Evolutionary conservation across 371 early-diverging fungal species (phyloP), one percentile per base, ranked within the genome.

Genomic region (Neoconidiobolus thromboides): DNA sequence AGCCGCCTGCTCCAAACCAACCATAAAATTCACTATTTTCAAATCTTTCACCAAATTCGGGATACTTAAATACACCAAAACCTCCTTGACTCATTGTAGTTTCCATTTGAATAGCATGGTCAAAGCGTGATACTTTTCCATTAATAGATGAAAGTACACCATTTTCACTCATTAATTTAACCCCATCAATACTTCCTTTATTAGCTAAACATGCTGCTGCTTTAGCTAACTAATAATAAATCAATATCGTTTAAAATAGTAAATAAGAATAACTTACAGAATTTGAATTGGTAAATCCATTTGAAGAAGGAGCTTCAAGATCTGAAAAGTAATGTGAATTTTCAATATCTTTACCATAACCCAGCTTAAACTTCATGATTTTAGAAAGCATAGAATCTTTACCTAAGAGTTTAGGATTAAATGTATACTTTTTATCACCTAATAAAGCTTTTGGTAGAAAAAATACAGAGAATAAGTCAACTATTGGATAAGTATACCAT

Each of bases 1-100:
- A 73, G 2, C 83, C 83, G 47, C 80, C 80, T 2, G 69, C 71
- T 10, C 83, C 83, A 3, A 68, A 69, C 74, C 77, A 77, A 1
- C 78, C 76, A 43, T 69, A 63, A 41, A 57, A 57, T 6, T 43
- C n/a, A 44, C 43, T 40, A 41, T 38, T 26, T 49, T 49, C 49
- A 49, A 12, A 12, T 10, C 26, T 5, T 4, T 49, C 10, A 10
- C 49, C 49, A 12, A 57, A 6, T 7, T 57, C 57, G 2, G 7
- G 9, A 42, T 43, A 43, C 10, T 44, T 39, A 39, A 52, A 53
- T 2, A 10, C n/a, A 2, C 38, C 38, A 40, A 57, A 57, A 12
- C 57, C 57, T 15, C 42, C 60, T 46, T 43, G 48, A n/a, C 48
- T 49, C 44, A 59, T 50, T 5, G 42, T 38, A 38, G 54, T 54